Percentiles rank a stretch among this genome's conserved stretches.
Evolutionary conservation across 352 stramenopile genomes (phyloP).

Genomic region (Globisporangium okanoganense): DNA sequence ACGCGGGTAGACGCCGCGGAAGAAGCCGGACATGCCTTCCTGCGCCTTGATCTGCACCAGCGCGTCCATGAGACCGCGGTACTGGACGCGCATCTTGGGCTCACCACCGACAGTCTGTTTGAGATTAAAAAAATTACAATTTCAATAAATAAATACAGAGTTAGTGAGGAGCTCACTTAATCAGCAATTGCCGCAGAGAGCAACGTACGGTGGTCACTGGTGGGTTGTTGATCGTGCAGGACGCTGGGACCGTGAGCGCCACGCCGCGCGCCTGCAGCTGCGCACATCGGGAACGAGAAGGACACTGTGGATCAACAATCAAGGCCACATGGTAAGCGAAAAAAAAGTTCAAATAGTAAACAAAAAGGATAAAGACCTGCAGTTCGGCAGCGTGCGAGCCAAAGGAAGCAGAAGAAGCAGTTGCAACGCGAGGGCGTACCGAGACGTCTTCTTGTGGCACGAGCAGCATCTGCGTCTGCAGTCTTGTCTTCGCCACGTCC

Average conservation of each 20-base stretch:
- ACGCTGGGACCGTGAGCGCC: conserved; percentile 54
- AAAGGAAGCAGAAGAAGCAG: conserved; percentile 22
- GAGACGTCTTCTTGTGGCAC: conserved; percentile 43
- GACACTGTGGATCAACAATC: conserved; percentile 60
- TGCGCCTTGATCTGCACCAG: conserved; percentile 88
- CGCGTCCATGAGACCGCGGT: conserved; percentile 68
- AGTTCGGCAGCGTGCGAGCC: conserved; percentile 33
- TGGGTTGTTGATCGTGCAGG: conserved; percentile 49
- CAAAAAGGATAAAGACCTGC: conserved; percentile 45
- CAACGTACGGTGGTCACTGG: conserved; percentile 22
- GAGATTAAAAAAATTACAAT: not conserved
- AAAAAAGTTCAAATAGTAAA: conserved; percentile 8
- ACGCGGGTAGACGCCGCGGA: conserved; percentile 92
- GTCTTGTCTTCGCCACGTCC: conserved; percentile 97
- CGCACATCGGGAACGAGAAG: conserved; percentile 65
- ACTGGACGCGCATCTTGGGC: conserved; percentile 64
- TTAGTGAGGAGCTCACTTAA: not conserved
- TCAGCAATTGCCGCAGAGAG: not conserved
- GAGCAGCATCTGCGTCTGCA: conserved; percentile 93
- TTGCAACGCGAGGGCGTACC: conserved; percentile 38
- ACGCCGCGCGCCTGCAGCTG: conserved; percentile 66
- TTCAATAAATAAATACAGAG: not conserved
- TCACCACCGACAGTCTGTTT: conserved; percentile 25
- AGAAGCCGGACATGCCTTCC: conserved; percentile 94
- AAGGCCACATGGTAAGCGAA: conserved; percentile 24